Percentiles rank a stretch among this genome's conserved stretches.
Conservation (phyloP, 139 green algal species). For the Tetradesmus lagerheimii region DNA sequence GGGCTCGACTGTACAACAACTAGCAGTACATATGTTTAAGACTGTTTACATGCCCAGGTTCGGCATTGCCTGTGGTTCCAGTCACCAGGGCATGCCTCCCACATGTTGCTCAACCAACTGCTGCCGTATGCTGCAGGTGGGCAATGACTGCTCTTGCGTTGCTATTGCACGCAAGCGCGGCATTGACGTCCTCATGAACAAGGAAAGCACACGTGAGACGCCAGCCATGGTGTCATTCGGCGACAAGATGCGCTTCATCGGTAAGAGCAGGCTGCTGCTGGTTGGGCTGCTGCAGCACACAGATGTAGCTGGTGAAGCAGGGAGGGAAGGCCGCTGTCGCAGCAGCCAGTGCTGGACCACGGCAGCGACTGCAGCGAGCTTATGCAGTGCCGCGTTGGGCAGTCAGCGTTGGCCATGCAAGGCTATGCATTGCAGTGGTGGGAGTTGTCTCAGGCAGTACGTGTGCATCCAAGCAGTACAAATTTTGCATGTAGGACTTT, state of each 20-base stretch:
- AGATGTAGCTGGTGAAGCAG: neutral
- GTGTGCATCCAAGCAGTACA: too few relatives aligned
- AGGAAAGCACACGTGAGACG: conserved; percentile 95
- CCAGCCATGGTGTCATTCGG: conserved; percentile 92
- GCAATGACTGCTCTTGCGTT: conserved; percentile 42
- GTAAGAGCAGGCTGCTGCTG: conserved; percentile 72
- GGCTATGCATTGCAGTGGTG: too few relatives aligned
- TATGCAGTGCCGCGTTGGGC: neutral
- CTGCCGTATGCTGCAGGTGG: neutral
- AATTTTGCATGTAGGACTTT: too few relatives aligned
- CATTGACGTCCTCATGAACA: conserved; percentile 96
- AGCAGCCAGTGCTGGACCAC: neutral
- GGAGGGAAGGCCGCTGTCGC: too few relatives aligned
- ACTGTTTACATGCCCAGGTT: too few relatives aligned
- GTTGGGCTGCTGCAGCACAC: neutral
- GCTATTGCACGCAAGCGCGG: conserved; percentile 52
- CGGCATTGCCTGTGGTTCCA: too few relatives aligned
- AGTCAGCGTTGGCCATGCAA: neutral
- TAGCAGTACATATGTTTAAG: too few relatives aligned
- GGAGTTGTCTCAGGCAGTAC: too few relatives aligned
- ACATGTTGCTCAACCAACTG: neutral
- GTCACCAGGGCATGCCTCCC: neutral
- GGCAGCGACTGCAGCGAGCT: neutral
- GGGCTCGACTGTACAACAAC: too few relatives aligned
- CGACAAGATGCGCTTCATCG: conserved; percentile 86